phyloP scores from a whole-genome alignment of 1,139 yeast genomes.

The Diutina neorugosa region DNA sequence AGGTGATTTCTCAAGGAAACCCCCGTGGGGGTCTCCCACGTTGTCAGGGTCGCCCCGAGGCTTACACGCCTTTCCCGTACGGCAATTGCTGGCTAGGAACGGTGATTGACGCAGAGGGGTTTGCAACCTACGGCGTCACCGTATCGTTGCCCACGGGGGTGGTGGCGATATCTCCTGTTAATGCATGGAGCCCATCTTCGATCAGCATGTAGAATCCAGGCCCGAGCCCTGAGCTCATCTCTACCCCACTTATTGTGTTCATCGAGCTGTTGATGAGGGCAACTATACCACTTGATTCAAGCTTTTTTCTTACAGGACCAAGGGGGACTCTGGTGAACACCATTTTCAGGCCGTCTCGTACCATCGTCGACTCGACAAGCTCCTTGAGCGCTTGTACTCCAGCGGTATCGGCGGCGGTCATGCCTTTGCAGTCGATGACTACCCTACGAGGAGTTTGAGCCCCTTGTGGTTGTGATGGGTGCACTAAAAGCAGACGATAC shows the following conservation, averaged over 20 bases:
- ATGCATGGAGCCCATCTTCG: neutral
- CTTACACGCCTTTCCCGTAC: neutral
- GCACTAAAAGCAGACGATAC: slow-evolving; percentile 13
- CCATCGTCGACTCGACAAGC: slow-evolving; percentile 13
- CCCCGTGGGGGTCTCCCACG: neutral
- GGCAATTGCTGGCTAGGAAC: neutral
- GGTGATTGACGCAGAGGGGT: neutral
- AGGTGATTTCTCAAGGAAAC: neutral
- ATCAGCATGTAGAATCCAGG: slow-evolving; percentile 1
- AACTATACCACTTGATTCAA: slow-evolving; percentile 15
- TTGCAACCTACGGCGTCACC: neutral
- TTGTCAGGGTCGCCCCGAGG: neutral
- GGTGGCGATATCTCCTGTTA: neutral
- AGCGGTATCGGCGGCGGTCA: slow-evolving; percentile 15
- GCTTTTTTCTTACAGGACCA: slow-evolving; percentile 12
- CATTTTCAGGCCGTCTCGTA: slow-evolving; percentile 5
- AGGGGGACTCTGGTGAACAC: slow-evolving; percentile 18
- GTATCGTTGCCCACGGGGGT: neutral
- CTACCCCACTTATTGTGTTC: neutral
- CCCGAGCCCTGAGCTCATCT: neutral
- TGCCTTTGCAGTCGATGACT: slow-evolving; percentile 10
- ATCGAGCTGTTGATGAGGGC: slow-evolving; percentile 12
- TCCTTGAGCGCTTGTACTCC: slow-evolving; percentile 22
- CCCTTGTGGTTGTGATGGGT: slow-evolving; percentile 9
- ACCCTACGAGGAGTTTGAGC: neutral